These are phyloP conservation scores for Termitomyces sp. DNA, from an alignment of 768 basidiomycete genomes.

Conservation along the genomic window DNA sequence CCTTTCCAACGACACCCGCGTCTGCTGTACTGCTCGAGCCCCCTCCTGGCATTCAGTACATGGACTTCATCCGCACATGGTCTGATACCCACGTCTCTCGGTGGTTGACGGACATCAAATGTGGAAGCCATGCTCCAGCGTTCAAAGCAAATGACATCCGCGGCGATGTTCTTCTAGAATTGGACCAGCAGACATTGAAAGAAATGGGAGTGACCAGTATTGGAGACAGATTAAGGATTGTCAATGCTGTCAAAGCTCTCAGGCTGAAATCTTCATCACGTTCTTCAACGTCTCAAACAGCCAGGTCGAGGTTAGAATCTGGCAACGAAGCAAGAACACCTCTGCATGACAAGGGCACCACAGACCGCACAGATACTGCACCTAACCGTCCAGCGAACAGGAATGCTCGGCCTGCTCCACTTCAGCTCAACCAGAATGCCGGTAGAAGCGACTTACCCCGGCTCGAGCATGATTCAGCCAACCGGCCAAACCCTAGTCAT, in stretches of 20 bases:
- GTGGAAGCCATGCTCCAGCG: constrained; percentile 57
- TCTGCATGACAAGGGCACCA: constrained; percentile 6
- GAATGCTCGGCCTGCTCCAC: constrained; percentile 71
- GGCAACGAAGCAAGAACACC: constrained; percentile 4
- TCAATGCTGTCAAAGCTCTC: constrained; percentile 80
- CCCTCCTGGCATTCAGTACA: constrained; percentile 54
- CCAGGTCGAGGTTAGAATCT: constrained; percentile 14
- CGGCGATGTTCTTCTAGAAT: constrained; percentile 86
- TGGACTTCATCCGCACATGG: constrained; percentile 71
- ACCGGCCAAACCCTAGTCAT: constrained; percentile 28
- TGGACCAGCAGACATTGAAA: constrained; percentile 82
- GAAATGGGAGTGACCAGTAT: constrained; percentile 91
- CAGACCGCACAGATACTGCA: constrained; percentile 22
- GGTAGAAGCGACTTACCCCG: constrained; percentile 66
- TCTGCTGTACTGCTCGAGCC: constrained; percentile 44
- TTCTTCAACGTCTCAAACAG: constrained; percentile 19
- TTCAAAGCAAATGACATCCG: constrained; percentile 90
- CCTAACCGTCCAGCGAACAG: constrained; percentile 33
- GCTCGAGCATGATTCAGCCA: constrained; percentile 63
- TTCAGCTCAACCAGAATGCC: constrained; percentile 61
- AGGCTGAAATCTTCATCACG: constrained; percentile 49
- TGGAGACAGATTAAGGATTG: constrained; percentile 86
- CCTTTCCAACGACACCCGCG: constrained; percentile 40
- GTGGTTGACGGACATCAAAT: constrained; percentile 81
- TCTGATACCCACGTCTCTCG: constrained; percentile 63